phyloP scores from a whole-genome alignment of 1,139 yeast genomes.

The Pichia sp. region DNA sequence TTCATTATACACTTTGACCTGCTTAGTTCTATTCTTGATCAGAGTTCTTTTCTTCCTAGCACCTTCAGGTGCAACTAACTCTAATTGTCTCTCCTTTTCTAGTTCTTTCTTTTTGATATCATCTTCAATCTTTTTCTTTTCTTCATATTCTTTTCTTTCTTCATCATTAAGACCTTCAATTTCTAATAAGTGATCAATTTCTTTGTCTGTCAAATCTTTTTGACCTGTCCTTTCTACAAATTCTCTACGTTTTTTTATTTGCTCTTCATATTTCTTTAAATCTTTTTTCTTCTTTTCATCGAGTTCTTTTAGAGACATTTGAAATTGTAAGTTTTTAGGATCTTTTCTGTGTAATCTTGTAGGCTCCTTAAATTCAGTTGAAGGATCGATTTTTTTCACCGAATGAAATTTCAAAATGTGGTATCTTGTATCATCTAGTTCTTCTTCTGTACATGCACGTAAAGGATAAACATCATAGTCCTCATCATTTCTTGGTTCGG shows the following conservation, averaged over 20 bases:
- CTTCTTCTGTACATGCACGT: conserved; percentile 66
- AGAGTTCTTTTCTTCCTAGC: conserved; percentile 60
- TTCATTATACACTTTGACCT: conserved; percentile 72
- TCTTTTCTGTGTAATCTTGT: conserved; percentile 86
- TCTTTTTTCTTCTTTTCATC: conserved; percentile 45
- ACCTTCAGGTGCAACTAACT: conserved; percentile 86
- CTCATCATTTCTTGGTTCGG: background rate
- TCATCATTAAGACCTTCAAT: conserved; percentile 23
- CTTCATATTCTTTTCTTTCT: conserved; percentile 17
- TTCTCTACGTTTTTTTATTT: conserved; percentile 24
- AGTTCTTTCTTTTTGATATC: conserved; percentile 20
- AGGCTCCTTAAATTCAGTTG: conserved; percentile 64
- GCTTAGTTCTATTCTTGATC: conserved; percentile 78
- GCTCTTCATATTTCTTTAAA: conserved; percentile 24
- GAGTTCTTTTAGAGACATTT: conserved; percentile 55
- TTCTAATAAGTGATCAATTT: conserved; percentile 22
- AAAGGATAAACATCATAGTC: conserved; percentile 55
- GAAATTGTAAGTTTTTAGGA: conserved; percentile 83
- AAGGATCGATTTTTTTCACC: conserved; percentile 61
- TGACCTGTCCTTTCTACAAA: conserved; percentile 18
- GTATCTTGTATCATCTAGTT: conserved; percentile 63
- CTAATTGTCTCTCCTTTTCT: conserved; percentile 39
- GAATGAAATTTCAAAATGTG: conserved; percentile 80
- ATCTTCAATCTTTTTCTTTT: conserved; percentile 28
- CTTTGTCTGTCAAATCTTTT: conserved; percentile 17